Evolutionary conservation across 2,329 filamentous ascomycete species (phyloP), one percentile per base, ranked within the genome.

Genomic region (Ophiostoma fasciatum): DNA sequence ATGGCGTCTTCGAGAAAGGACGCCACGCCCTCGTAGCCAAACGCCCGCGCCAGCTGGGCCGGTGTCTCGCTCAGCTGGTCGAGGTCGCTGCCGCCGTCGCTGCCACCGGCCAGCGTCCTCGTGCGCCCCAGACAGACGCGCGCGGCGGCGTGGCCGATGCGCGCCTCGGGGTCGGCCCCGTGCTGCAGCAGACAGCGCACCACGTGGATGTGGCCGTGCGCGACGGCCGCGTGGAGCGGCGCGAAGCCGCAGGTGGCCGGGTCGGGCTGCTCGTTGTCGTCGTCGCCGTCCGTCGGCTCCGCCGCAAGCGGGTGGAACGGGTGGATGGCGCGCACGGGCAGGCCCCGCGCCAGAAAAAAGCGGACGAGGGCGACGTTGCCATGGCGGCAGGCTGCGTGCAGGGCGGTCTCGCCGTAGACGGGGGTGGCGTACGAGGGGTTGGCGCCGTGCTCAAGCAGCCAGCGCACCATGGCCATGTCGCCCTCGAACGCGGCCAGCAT

Each of bases 401-500:
- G 35, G 22, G 32, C 32, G 22, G 37, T 39, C 22, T 39, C 37
- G 28, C 37, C 32, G 14, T 31, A 39, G 28, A 28, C 12, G 17
- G 37, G 32, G 17, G 37, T 39, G 19, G 29, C 28, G 32, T 35
- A 39, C 1, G n/a, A 13, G 10, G 32, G 22, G 22, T 39, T 23
- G 18, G 32, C 37, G 21, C 37, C 37, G 14, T 15, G 33, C 22
- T 28, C 31, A 13, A 31, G 15, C 13, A 39, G 28, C 14, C 35
- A 32, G 2, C 37, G 28, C 28, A 39, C 12, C 32, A 39, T 39
- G 5, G 20, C 19, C 28, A 15, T 31, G 37, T 39, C 35, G 17
- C 20, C 17, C 32, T 28, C 14, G 32, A 35, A 39, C 28, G 32
- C 37, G 7, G 37, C 33, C 14, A 39, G 23, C 37, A 35, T 39